phyloP scores from a whole-genome alignment of 1,284 basidiomycete species.

The Irpex sp. region DNA sequence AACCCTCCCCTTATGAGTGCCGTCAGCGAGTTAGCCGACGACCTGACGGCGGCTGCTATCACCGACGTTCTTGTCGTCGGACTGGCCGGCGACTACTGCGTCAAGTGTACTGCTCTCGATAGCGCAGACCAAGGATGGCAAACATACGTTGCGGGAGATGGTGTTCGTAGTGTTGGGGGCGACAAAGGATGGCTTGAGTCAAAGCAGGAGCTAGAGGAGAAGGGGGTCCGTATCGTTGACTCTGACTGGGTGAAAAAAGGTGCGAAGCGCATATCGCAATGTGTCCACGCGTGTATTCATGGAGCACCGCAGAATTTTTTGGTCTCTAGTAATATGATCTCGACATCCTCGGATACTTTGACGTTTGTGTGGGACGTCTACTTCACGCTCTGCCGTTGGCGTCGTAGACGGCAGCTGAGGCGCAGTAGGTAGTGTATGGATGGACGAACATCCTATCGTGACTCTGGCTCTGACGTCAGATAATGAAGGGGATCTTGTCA shows the following conservation, averaged over 20 bases:
- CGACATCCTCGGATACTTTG: not conserved
- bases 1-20: constrained; percentile 28
- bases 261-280: constrained; percentile 4
- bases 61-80: constrained; percentile 50
- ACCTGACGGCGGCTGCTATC: constrained; percentile 34
- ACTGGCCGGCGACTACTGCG: constrained; percentile 64
- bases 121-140: constrained; percentile 39
- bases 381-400: no score
- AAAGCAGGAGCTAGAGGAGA: constrained; percentile 20
- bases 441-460: no score
- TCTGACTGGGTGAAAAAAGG: constrained; percentile 22
- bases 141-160: constrained; percentile 35
- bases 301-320: not conserved
- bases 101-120: constrained; percentile 40
- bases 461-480: no score
- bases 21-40: constrained; percentile 31
- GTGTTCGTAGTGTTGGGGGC: constrained; percentile 31
- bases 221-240: constrained; percentile 24
- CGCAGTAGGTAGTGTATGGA: no score
- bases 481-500: no score
- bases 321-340: not conserved
- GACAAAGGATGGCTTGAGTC: constrained; percentile 22
- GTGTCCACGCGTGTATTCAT: not conserved
- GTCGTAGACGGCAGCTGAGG: no score
- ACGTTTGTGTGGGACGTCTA: no score